A percentile compares a stretch with the other conserved stretches of the same genome.
Evolutionary conservation across 441 rosid genomes (phyloP).

Genomic region (Populus hybrid): DNA sequence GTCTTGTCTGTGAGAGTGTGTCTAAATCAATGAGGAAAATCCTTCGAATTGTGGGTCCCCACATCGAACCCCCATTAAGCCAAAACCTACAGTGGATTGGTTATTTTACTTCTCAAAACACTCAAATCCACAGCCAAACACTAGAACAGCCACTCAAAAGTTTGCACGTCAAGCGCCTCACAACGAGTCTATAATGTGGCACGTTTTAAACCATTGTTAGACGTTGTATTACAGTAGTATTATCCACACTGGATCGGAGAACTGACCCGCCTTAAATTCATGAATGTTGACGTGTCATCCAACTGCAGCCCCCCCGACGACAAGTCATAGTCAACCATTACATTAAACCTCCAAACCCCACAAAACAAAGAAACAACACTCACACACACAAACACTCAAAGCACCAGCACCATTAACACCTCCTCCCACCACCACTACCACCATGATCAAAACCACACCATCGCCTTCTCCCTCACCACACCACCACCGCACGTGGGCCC

Average conservation of each 20-base stretch:
- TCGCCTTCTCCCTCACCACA: constrained; percentile 17
- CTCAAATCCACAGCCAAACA: not conserved
- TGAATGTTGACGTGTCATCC: constrained; percentile 36
- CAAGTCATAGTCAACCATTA: not conserved
- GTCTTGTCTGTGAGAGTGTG: not conserved
- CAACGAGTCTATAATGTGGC: not conserved
- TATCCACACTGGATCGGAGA: constrained; percentile 13
- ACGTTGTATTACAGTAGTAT: not conserved
- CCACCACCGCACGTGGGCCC: constrained; percentile 16
- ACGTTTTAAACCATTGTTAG: not conserved
- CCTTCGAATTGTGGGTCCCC: not conserved
- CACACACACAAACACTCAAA: not conserved
- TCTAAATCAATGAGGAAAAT: not conserved
- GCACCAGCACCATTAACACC: not conserved
- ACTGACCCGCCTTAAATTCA: constrained; percentile 39
- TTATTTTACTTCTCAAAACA: not conserved
- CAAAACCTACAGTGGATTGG: not conserved
- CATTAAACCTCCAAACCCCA: not conserved
- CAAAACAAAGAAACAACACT: not conserved
- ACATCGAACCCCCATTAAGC: not conserved
- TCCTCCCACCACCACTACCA: not conserved
- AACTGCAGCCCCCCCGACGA: constrained; percentile 20
- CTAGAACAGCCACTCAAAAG: not conserved
- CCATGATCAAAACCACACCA: constrained; percentile 5
- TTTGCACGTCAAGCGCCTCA: not conserved